These are phyloP conservation scores for Dispira parvispora DNA, from an alignment of 192 early-diverging fungal genomes.

Conservation along the genomic window DNA sequence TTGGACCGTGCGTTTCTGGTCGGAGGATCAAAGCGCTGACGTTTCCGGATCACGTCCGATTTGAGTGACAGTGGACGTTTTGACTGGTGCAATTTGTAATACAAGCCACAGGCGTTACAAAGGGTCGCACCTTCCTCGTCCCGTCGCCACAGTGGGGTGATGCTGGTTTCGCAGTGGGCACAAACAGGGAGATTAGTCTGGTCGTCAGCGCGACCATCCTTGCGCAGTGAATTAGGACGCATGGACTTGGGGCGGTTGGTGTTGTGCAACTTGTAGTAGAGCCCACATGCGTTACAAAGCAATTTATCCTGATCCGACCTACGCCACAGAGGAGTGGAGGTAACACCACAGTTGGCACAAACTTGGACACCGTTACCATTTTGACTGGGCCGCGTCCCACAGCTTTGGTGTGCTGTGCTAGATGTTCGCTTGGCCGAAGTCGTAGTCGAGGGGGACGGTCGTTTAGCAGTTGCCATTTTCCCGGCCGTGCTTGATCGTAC, in stretches of 20 bases:
- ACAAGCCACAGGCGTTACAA: conserved; percentile 96
- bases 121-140: conserved; percentile 75
- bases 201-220: conserved; percentile 25
- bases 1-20: neutral
- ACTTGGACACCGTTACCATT: conserved; percentile 18
- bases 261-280: conserved; percentile 90
- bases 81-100: conserved; percentile 84
- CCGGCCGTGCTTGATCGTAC: no score
- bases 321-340: conserved; percentile 87
- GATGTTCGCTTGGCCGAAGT: no score
- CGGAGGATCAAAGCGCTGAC: conserved; percentile 40
- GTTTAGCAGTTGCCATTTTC: no score
- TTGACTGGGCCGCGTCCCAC: no score
- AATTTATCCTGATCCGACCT: conserved; percentile 67
- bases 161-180: conserved; percentile 68
- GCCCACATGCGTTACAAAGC: conserved; percentile 93
- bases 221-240: conserved; percentile 53
- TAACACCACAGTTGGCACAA: conserved; percentile 61
- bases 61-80: conserved; percentile 76
- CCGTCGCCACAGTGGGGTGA: conserved; percentile 94
- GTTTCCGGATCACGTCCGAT: conserved; percentile 78
- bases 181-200: conserved; percentile 26
- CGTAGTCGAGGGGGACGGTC: no score
- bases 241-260: conserved; percentile 69
- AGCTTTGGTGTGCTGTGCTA: no score